Base-by-base conservation (phyloP, 306 rosid species). In the Corylus heterophylla region DNA sequence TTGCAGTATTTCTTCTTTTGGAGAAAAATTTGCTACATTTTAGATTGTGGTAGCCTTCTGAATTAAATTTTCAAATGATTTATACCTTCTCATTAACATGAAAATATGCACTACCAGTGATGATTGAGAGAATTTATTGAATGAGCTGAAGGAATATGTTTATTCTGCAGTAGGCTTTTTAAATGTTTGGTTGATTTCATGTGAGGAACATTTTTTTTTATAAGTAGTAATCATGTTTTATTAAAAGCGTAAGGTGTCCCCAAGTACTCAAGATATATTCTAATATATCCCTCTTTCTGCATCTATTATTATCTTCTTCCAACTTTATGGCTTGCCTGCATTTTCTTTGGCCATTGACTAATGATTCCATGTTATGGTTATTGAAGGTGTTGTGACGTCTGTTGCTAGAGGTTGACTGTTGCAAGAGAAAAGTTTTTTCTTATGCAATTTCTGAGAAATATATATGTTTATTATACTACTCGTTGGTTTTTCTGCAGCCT, bases 401-500 rank as follows among this genome's bases (percentile, higher is more conserved):
- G 7, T 49, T 20, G 51, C 66, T 67, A 1, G 22, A 14, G 59
- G 55, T 66, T 74, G 44, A 75, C 10, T 39, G n/a, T 14, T 47
- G 18, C 18, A 37, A 20, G 20, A 20, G 14, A 59, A 10, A 16
- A 25, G 3, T 17, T 69, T 17, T 37, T 48, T 69, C 39, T 55
- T 52, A 35, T 35, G 37, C 71, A 52, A 39, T 51, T 17, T 31
- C 47, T 64, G 35, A 14, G 8, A 14, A 4, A 16, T 71, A 11
- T 49, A 39, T 62, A 25, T 31, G 3, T 10, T 73, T 56, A 5
- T 14, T 59, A 48, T 58, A 7, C 49, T 54, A 22, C 25, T 69
- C 22, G 49, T 1, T 76, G 12, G 45, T 89, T 75, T 79, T 29
- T 83, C 45, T 89, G 86, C 88, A 95, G 98, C 98, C 98, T 76